A percentile compares a stretch with the other conserved stretches of the same genome.
phyloP scores from a whole-genome alignment of 345 rosid species.

The Murraya paniculata region DNA sequence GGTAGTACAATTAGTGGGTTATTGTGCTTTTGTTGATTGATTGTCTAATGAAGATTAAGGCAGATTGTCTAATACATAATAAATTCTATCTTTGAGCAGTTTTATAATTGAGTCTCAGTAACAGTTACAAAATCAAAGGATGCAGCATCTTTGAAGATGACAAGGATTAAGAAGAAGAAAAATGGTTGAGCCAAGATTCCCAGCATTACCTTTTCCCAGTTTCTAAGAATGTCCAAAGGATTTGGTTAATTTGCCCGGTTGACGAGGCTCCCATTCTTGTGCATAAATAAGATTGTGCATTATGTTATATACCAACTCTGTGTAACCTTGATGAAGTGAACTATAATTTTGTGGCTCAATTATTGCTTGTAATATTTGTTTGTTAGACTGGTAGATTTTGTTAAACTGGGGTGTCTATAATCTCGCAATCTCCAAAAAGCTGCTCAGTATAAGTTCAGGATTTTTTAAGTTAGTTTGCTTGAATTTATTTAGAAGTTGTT shows the following conservation, averaged over 20 bases:
- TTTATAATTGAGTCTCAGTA: conserved; percentile 71
- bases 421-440: not conserved
- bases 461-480: not conserved
- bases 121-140: conserved; percentile 52
- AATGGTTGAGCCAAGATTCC: conserved; percentile 43
- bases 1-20: not conserved
- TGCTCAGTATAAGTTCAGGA: conserved; percentile 6
- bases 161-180: conserved; percentile 63
- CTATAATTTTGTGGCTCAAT: not conserved
- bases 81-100: conserved; percentile 38
- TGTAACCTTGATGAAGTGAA: conserved; percentile 16
- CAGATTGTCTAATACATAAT: not conserved
- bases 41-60: too few relatives aligned
- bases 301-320: not conserved
- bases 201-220: conserved; percentile 53
- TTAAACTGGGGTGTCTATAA: not conserved
- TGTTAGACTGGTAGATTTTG: conserved; percentile 11
- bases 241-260: conserved; percentile 43
- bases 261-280: conserved; percentile 9
- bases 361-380: not conserved
- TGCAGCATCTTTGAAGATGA: conserved; percentile 45
- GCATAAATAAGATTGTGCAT: conserved; percentile 11
- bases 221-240: conserved; percentile 84
- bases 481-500: not conserved
- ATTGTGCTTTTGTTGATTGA: not conserved